phyloP scores from a whole-genome alignment of 2,329 filamentous ascomycete genomes.

The Mollisiaceae sp. region DNA sequence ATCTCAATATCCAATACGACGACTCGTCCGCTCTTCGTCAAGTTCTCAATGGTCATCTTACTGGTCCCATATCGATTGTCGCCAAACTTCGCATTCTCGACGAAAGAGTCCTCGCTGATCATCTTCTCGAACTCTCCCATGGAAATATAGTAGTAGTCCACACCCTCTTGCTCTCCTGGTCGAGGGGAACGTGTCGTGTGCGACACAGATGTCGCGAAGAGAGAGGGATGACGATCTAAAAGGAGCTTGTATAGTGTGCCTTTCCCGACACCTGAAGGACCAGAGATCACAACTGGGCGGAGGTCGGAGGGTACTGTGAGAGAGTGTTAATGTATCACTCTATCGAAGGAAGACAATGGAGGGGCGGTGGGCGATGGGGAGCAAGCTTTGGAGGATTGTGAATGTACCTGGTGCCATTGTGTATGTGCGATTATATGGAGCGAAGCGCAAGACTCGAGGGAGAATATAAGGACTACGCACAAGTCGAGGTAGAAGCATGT shows the following conservation, averaged over 20 bases:
- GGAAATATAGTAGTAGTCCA: slow-evolving; percentile 80
- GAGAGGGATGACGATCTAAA: slow-evolving; percentile 61
- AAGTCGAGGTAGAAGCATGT: slow-evolving; percentile 33
- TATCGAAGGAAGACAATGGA: slow-evolving; percentile 16
- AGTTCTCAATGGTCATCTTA: slow-evolving; percentile 77
- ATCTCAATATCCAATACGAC: slow-evolving; percentile 96
- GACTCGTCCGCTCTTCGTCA: slow-evolving; percentile 71
- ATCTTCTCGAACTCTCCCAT: slow-evolving; percentile 71
- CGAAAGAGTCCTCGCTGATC: slow-evolving; percentile 73
- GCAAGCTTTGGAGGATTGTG: slow-evolving; percentile 15
- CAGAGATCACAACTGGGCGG: slow-evolving; percentile 77
- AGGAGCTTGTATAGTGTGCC: slow-evolving; percentile 78
- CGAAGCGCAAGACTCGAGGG: slow-evolving; percentile 28
- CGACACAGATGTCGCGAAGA: slow-evolving; percentile 64
- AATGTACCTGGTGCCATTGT: slow-evolving; percentile 42
- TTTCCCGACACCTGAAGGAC: slow-evolving; percentile 81
- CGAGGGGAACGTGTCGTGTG: slow-evolving; percentile 85
- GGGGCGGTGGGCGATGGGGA: slow-evolving; percentile 25
- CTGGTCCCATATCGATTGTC: slow-evolving; percentile 88
- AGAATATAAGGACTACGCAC: slow-evolving; percentile 29
- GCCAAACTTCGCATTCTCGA: slow-evolving; percentile 84
- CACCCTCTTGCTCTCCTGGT: slow-evolving; percentile 73
- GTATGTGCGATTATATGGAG: slow-evolving; percentile 25
- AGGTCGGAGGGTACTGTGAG: slow-evolving; percentile 29
- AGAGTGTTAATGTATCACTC: slow-evolving; percentile 11